Base-by-base conservation (phyloP, 2,329 filamentous ascomycete species). In the Teratosphaeria destructans region DNA sequence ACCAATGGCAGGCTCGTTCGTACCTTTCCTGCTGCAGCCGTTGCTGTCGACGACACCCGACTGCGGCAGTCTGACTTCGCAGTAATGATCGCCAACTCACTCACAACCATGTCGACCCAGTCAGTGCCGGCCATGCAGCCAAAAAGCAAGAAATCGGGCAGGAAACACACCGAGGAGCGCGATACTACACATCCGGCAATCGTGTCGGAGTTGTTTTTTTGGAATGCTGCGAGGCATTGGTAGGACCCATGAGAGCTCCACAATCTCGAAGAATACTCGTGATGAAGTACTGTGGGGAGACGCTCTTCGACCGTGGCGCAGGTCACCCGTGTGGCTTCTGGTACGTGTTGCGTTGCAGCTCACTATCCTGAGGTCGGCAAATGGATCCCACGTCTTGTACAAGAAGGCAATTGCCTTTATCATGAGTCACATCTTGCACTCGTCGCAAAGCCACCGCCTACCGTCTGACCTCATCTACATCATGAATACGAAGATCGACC, bases 301-400 rank as follows among this genome's bases (percentile, higher is more conserved):
- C 27, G 62, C 77, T 0, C 70, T 77, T 0, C 67, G 75, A 0
- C 85, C 85, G 0, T 89, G 86, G 85, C 76, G 86, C 19, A 75
- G 87, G 43, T 79, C 79, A 1, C 78, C 86, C 0, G 78, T 81
- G 56, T 89, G 85, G 81, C 78, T 89, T 0, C 73, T 84, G 0
- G 69, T 88, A 4, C 81, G 85, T 0, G 83, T 89, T 1, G 75
- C 78, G 0, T 65, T 82, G 1, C 78, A 84, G 55, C 77, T 84
- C 0, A 75, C 79, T 7, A 73, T 88, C 2, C 14, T 34, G 2
- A 61, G 65, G 66, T 75, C 27, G 59, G 62, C 37, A 67, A 19
- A 56, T 12, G 74, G 2, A 66, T 72, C 2, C 66, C n/a, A 53
- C 14, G 19, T 27, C 2, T 34, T 64, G 19, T 69, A 68, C 65